phyloP scores from a whole-genome alignment of 1,139 yeast genomes.

The Candida mesenterica region DNA sequence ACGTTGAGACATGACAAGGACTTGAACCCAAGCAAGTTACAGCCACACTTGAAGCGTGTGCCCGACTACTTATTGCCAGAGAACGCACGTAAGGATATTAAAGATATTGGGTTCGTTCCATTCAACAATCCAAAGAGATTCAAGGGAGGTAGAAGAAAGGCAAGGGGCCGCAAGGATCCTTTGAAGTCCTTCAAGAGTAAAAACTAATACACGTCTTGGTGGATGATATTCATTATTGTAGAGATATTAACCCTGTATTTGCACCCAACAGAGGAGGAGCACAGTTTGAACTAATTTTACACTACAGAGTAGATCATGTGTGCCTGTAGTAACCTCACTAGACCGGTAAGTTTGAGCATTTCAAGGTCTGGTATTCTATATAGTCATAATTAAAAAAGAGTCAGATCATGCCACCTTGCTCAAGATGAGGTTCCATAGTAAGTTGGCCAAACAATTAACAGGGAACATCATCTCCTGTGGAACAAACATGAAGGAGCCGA shows the following conservation, averaged over 20 bases:
- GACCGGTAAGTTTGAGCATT: too few relatives aligned
- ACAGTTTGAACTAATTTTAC: too few relatives aligned
- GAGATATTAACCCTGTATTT: too few relatives aligned
- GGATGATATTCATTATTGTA: too few relatives aligned
- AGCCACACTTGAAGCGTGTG: constrained; percentile 82
- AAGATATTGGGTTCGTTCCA: constrained; percentile 73
- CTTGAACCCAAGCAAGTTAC: constrained; percentile 77
- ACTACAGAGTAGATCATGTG: too few relatives aligned
- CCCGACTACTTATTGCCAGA: constrained; percentile 91
- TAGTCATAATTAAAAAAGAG: too few relatives aligned
- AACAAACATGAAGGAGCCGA: constrained; percentile 47
- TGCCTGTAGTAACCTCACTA: too few relatives aligned
- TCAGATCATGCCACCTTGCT: constrained; percentile 38
- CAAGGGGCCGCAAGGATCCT: constrained; percentile 55
- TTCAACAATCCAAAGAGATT: constrained; percentile 50
- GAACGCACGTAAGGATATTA: constrained; percentile 60
- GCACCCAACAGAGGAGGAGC: too few relatives aligned
- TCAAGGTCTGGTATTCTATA: too few relatives aligned
- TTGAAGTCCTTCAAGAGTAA: constrained; percentile 48
- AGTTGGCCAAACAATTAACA: constrained; percentile 54
- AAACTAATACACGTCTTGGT: background rate
- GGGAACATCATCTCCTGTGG: constrained; percentile 54
- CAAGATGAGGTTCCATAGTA: constrained; percentile 56
- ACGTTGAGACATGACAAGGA: constrained; percentile 91
- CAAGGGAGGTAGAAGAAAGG: constrained; percentile 29